Base-by-base conservation (phyloP, 2,329 filamentous ascomycete genomes). In the Cladophialophora chaetospira region DNA sequence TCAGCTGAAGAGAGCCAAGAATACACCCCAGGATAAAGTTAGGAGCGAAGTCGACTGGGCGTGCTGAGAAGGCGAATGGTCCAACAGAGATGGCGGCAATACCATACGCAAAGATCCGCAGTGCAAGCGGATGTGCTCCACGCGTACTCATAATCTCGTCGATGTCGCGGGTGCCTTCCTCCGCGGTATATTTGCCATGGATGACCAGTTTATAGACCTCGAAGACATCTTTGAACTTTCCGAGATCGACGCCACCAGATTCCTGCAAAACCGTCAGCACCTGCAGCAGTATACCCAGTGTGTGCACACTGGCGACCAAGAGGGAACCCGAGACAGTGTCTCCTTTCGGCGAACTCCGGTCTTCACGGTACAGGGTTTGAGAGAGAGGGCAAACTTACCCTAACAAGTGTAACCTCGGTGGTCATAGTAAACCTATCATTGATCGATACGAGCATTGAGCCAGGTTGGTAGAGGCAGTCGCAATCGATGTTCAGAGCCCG, bases 361-460 rank as follows among this genome's bases (percentile, higher is more conserved):
- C n/a, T n/a, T n/a, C n/a, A n/a, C n/a, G n/a, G n/a, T n/a, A n/a
- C n/a, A n/a, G n/a, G n/a, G n/a, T n/a, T n/a, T n/a, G n/a, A n/a
- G n/a, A n/a, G n/a, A n/a, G n/a, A n/a, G n/a, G n/a, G n/a, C n/a
- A n/a, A n/a, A n/a, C n/a, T n/a, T n/a, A n/a, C n/a, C 1, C 73
- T 71, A 4, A 78, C 70, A 3, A 79, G 68, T 53, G 76, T 76
- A 26, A 79, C 72, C 55, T 79, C 73, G 0, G 76, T 75, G 5
- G 75, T 78, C 31, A 77, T 73, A 0, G 76, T 77, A 4, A 71
- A 65, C 8, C 70, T 57, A 49, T 78, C 76, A 50, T 85, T 91
- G 68, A 97, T 96, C 3, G 90, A 93, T 68, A 96, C 88, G 55
- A 97, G 89, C 92, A 97, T 97, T 68, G 89, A 95, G 0, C 89